Base-by-base conservation (phyloP, 805 yeast genomes). In the Yarrowia hollandica region DNA sequence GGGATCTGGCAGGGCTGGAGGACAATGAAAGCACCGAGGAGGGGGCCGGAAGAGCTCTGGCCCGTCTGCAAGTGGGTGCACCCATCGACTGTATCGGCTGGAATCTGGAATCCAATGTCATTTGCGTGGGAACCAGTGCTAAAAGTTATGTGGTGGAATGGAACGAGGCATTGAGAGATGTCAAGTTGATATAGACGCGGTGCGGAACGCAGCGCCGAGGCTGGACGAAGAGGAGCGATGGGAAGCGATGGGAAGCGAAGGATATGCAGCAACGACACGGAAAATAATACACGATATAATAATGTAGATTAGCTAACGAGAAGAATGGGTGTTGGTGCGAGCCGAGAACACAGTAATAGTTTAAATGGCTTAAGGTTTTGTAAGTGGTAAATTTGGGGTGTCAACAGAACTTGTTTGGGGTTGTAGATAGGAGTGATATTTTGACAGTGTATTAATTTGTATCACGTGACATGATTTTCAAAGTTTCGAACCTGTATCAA, bases 1-100 rank as follows among this genome's bases (percentile, higher is more conserved):
- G 70, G 70, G 68, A 67, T 35, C 33, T 67, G 25, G 33, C 34
- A 2, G 44, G 35, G 1, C 4, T 48, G 19, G 44, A 48, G 25
- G 55, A 35, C 19, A 52, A 39, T 18, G 44, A 18, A 4, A n/a
- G 58, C 26, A 25, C 44, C 15, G 58, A 52, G 19, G 26, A 35
- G 18, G 44, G 44, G 10, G 58, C 58, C 12, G 35, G 58, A 25
- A 16, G 58, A 25, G 44, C 44, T 25, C 42, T 52, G 44, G 58
- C 58, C 5, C 31, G 44, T 4, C 19, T 37, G 35, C 44, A 52
- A 19, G 34, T 52, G 9, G 58, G 58, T 0, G 19, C 42, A n/a
- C 42, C 58, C 12, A 52, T 52, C 18, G 58, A 52, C 23, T 35
- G 44, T 26, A 52, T 52, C 12, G 42, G 44, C 19, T 52, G 58